These are phyloP conservation scores for Umbilicus rupestris DNA, from an alignment of 164 flowering plant genomes.

Conservation along the genomic window DNA sequence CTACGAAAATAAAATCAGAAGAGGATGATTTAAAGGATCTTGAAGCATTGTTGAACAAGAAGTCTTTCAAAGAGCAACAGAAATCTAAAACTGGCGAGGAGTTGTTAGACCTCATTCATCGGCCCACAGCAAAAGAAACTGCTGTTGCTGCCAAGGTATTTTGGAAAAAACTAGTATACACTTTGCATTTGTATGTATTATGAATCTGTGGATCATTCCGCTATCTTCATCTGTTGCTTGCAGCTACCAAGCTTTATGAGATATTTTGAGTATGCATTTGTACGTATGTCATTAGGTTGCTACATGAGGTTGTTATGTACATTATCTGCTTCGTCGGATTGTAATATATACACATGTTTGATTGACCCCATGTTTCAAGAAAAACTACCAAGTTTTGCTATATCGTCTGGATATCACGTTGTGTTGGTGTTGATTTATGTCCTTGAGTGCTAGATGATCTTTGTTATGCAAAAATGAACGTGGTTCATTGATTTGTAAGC, in stretches of 20 bases:
- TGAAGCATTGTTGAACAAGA: slow-evolving; percentile 79
- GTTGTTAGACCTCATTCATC: slow-evolving; percentile 81
- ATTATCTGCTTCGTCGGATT: too few species aligned
- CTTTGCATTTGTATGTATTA: background rate
- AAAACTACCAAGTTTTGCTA: background rate
- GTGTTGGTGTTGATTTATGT: background rate
- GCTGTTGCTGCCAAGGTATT: slow-evolving; percentile 87
- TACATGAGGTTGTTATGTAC: background rate
- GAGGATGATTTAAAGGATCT: slow-evolving; percentile 94
- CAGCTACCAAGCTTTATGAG: background rate
- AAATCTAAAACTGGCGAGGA: slow-evolving; percentile 93
- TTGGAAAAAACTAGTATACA: background rate
- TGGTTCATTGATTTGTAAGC: background rate
- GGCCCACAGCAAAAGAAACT: slow-evolving; percentile 92
- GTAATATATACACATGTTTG: too few species aligned
- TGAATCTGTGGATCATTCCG: background rate
- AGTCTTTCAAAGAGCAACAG: slow-evolving; percentile 77
- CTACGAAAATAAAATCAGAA: slow-evolving; percentile 47
- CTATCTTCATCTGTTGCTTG: background rate
- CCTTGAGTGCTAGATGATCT: background rate
- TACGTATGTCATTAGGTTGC: background rate
- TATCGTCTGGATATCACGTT: background rate
- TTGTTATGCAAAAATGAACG: background rate
- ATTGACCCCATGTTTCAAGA: too few species aligned
- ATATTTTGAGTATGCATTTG: background rate